These are phyloP conservation scores for Boletus speciosus DNA, from an alignment of 768 basidiomycete species.

Conservation along the genomic window DNA sequence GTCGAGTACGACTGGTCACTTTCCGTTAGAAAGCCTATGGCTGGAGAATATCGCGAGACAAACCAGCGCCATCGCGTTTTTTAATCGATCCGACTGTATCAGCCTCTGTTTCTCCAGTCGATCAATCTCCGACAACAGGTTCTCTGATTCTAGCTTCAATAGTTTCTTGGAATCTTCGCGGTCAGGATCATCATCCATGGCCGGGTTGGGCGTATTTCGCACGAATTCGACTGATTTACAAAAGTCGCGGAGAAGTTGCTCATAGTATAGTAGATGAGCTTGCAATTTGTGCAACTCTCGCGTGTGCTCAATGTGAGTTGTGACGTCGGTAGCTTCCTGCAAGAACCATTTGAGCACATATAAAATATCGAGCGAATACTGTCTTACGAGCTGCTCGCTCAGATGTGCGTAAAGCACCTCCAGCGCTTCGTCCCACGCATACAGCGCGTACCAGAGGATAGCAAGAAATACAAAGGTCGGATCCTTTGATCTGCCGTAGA, in stretches of 20 bases:
- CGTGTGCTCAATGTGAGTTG: conserved; percentile 40
- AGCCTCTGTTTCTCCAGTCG: conserved; percentile 29
- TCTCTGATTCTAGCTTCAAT: conserved; percentile 17
- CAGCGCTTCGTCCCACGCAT: conserved; percentile 60
- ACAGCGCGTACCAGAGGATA: conserved; percentile 56
- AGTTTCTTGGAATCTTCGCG: conserved; percentile 5
- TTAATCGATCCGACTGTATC: conserved; percentile 28
- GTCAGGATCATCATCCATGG: conserved; percentile 31
- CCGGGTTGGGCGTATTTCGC: conserved; percentile 46
- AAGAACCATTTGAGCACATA: neutral
- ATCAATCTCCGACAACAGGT: conserved; percentile 43
- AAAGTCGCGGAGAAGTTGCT: conserved; percentile 54
- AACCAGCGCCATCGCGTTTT: conserved; percentile 33
- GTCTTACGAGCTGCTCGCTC: conserved; percentile 40
- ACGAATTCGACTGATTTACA: conserved; percentile 50
- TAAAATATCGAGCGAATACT: neutral
- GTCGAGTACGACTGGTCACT: conserved; percentile 50
- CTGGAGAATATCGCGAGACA: neutral
- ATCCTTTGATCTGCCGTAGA: conserved; percentile 30
- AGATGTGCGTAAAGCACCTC: conserved; percentile 52
- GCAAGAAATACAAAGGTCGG: conserved; percentile 36
- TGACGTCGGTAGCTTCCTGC: conserved; percentile 44
- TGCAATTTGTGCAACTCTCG: conserved; percentile 55
- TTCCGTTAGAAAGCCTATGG: neutral
- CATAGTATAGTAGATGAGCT: conserved; percentile 56